Evolutionary conservation across 164 flowering plant genomes (phyloP).

Genomic region (Nymphaea colorata): DNA sequence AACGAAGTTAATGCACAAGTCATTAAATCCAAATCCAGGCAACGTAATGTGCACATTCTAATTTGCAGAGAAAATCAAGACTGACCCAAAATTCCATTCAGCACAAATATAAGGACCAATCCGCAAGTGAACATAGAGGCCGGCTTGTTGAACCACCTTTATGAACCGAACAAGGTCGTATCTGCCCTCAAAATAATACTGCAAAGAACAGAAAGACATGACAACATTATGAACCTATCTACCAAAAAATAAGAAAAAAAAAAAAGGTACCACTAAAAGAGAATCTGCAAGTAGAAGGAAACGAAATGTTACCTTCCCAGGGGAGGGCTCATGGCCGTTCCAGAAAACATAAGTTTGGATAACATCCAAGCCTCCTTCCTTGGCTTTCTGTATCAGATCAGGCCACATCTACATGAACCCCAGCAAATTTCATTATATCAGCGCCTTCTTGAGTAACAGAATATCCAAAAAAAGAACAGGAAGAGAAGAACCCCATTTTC

Average conservation of each 20-base stretch:
- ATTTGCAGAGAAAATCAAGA: background rate
- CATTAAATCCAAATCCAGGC: background rate
- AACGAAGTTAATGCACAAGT: background rate
- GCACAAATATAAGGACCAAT: constrained; percentile 98
- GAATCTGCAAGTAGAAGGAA: background rate
- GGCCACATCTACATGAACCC: constrained; percentile 83
- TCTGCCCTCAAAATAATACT: constrained; percentile 84
- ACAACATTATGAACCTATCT: background rate
- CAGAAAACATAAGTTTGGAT: constrained; percentile 94
- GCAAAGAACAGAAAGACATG: constrained; percentile 2
- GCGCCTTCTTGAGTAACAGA: background rate
- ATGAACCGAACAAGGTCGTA: constrained; percentile 81
- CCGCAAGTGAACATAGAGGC: constrained; percentile 82
- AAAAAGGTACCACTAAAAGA: background rate
- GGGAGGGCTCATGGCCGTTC: constrained; percentile 94
- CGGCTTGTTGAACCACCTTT: constrained; percentile 72
- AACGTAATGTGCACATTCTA: constrained; percentile 6
- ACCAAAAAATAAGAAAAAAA: background rate
- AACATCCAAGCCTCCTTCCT: constrained; percentile 93
- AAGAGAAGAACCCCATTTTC: background rate
- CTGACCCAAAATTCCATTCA: constrained; percentile 97
- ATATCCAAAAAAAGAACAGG: background rate
- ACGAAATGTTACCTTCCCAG: constrained; percentile 45
- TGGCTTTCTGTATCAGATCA: constrained; percentile 90
- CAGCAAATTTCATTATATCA: constrained; percentile 1